Conservation (phyloP, 257 asterid genomes). For the Vinca minor region DNA sequence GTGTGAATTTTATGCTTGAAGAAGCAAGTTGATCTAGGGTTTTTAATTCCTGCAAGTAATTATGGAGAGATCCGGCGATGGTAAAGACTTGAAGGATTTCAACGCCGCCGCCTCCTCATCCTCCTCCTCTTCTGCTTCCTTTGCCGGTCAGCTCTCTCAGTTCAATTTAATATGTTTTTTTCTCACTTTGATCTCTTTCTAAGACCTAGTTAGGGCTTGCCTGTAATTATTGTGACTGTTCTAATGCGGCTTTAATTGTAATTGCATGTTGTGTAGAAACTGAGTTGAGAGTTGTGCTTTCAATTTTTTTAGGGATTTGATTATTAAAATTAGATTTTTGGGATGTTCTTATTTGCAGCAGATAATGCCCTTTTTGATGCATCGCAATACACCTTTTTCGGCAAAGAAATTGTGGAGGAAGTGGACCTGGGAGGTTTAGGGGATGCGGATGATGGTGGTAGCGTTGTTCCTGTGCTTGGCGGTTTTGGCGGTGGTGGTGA, state of each 20-base stretch:
- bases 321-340: not conserved
- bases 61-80: conserved; percentile 66
- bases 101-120: conserved; percentile 13
- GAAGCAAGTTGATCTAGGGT: conserved; percentile 5
- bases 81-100: conserved; percentile 29
- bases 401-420: conserved; percentile 50
- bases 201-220: no score
- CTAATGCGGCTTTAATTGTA: not conserved
- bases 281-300: not conserved
- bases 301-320: not conserved
- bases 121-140: conserved; percentile 8
- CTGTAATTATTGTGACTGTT: no score
- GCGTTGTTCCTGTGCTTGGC: conserved; percentile 34
- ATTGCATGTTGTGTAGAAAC: not conserved
- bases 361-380: conserved; percentile 68
- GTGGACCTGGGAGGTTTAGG: conserved; percentile 75
- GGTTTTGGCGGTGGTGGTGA: conserved; percentile 44
- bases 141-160: conserved; percentile 37
- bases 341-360: conserved; percentile 30
- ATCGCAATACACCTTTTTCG: conserved; percentile 77
- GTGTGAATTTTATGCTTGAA: not conserved
- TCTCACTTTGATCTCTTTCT: conserved; percentile 17
- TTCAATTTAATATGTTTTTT: not conserved
- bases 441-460: conserved; percentile 37
- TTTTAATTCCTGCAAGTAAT: not conserved